Base-by-base conservation (phyloP, 352 stramenopile genomes). In the Phytopythium kandeliae region DNA sequence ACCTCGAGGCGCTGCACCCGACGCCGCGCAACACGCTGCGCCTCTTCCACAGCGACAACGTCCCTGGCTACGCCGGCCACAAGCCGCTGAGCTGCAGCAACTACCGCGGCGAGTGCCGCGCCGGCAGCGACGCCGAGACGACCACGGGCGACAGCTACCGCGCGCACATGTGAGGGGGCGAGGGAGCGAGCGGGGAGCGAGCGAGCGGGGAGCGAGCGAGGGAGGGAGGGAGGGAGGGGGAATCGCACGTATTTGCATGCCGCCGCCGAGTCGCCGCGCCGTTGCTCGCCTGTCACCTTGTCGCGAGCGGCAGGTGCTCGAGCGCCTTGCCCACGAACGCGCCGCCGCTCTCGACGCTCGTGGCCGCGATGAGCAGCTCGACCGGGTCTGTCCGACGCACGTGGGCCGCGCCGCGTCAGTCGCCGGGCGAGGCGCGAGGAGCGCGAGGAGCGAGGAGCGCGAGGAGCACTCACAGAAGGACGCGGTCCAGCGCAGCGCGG, bases 21-120 rank as follows among this genome's bases (percentile, higher is more conserved):
- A 63, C 60, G 1, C 66, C 71, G 19, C 63, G 62, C 13, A 65
- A 69, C 47, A 67, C 69, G 15, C 55, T 92, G 25, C 74, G 78
- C n/a, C 61, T 95, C 17, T 93, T 83, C 55, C 65, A 94, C 55
- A 83, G 57, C 54, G 78, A 92, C 51, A 92, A 95, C 46, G 58
- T 95, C 15, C 81, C 85, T 0, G 83, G 83, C 0, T 95, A 95
- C 63, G 85, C 81, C 10, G 82, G 85, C 2, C 78, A 92, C 66
- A 88, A 89, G 31, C 77, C 83, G 0, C 60, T 77, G 21, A 77
- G 89, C 57, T 88, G 77, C 62, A 63, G 52, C n/a, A 94, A 94
- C 59, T 89, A 89, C 50, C 74, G 69, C 16, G 85, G 85, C 25
- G 80, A 90, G 31, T 86, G 72, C 35, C 71, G 63, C 13, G 72